These are phyloP conservation scores for Neopestalotiopsis sp. DNA, from an alignment of 2,329 filamentous ascomycete genomes.

Conservation along the genomic window DNA sequence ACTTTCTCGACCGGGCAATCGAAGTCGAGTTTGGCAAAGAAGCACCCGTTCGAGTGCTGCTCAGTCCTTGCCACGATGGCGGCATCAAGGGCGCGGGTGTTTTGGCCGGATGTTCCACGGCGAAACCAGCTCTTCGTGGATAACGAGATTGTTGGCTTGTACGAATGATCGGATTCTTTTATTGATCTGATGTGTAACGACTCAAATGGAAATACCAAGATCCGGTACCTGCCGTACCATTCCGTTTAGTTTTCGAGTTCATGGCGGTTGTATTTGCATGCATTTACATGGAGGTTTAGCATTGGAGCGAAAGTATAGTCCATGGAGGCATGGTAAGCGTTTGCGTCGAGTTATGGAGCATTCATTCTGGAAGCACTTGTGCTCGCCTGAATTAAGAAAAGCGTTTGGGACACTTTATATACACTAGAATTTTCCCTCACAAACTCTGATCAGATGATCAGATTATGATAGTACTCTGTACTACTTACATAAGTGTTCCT, in stretches of 20 bases:
- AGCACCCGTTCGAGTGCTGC: constrained; percentile 48
- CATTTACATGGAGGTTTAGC: constrained; percentile 4
- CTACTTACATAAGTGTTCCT: not conserved
- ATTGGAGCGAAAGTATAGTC: not conserved
- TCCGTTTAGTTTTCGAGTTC: not conserved
- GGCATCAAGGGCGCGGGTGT: constrained; percentile 68
- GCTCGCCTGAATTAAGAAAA: not conserved
- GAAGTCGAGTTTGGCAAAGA: constrained; percentile 42
- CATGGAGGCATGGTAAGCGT: not conserved
- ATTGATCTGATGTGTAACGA: not conserved
- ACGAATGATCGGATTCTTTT: not conserved
- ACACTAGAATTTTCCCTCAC: not conserved
- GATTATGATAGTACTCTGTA: not conserved
- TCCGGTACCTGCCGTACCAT: not conserved
- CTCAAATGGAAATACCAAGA: no score
- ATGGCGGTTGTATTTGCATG: not conserved
- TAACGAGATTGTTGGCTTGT: not conserved
- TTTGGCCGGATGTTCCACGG: constrained; percentile 54
- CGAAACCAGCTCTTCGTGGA: constrained; percentile 27
- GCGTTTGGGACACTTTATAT: not conserved
- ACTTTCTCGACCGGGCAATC: constrained; percentile 66
- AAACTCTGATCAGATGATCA: not conserved
- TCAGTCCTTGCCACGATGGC: constrained; percentile 65
- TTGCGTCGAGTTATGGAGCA: not conserved
- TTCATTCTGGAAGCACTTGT: not conserved